These are phyloP conservation scores for Cylindricascospora bacillispora DNA, from an alignment of 1,139 yeast genomes.

Conservation along the genomic window DNA sequence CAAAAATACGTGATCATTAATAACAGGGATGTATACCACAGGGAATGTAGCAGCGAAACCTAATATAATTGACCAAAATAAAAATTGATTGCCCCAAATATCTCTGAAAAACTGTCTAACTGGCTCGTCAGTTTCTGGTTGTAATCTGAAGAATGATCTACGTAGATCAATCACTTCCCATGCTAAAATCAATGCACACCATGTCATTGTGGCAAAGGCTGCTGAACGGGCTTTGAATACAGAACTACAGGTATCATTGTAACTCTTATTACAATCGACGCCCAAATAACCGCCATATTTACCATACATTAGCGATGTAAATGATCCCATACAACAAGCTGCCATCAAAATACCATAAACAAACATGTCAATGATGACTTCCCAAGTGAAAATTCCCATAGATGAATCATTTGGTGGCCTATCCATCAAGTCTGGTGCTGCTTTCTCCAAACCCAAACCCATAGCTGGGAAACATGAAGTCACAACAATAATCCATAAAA, in stretches of 20 bases:
- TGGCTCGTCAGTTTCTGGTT: constrained; percentile 51
- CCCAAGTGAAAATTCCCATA: constrained; percentile 67
- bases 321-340: constrained; percentile 53
- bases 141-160: constrained; percentile 63
- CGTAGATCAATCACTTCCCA: constrained; percentile 82
- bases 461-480: constrained; percentile 99
- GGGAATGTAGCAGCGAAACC: constrained; percentile 73
- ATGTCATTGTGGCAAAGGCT: constrained; percentile 76
- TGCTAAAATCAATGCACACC: constrained; percentile 78
- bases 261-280: constrained; percentile 42
- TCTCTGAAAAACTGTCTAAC: constrained; percentile 49
- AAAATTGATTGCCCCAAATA: constrained; percentile 62
- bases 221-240: constrained; percentile 76
- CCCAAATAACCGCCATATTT: constrained; percentile 62
- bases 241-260: constrained; percentile 37
- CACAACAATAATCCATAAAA: constrained; percentile 89
- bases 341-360: constrained; percentile 71
- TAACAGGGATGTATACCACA: constrained; percentile 77
- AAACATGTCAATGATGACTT: constrained; percentile 59
- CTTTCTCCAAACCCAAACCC: constrained; percentile 94
- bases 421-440: constrained; percentile 86
- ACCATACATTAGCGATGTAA: constrained; percentile 53
- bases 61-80: constrained; percentile 71
- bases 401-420: constrained; percentile 85
- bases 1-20: constrained; percentile 63